Evolutionary conservation across 228 moss, liverwort and hornwort species (phyloP), one percentile per base, ranked within the genome.

Genomic region (Sphagnum magellanicum): DNA sequence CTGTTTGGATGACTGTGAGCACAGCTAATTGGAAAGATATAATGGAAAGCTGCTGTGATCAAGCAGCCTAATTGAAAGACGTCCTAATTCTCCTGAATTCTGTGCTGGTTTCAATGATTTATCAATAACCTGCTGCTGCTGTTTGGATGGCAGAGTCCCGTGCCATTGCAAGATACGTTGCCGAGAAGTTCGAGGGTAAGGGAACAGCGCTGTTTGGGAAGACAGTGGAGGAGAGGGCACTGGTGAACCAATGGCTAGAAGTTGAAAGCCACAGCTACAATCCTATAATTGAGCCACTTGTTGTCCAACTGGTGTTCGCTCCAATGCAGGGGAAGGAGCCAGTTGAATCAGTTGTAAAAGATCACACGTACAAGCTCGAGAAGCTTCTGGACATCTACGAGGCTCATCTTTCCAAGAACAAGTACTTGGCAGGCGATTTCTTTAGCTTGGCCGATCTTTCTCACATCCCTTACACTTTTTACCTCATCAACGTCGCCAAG

Each of bases 321-420:
- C 16, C 5, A 12, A 46, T 48, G 66, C 5, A 68, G 4, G 0
- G 0, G 50, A 4, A 0, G 5, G 49, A 64, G 15, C 9, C 49
- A 50, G 15, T 79, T 53, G 76, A 81, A 4, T 4, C 17, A 0
- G 52, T 79, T n/a, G 79, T 79, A 48, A 12, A 13, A 4, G 74
- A 69, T 52, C 71, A 79, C 63, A 53, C 63, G 59, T 67, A 66
- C 4, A 74, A 79, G 79, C 50, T 81, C 5, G 77, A 58, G 72
- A 72, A 81, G 61, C 13, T 71, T 13, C 63, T 85, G 67, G 81
- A 81, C n/a, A 64, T 85, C 4, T 82, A 81, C 47, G 79, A 85
- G 16, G 76, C 74, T 5, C 81, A 53, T 4, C 14, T 85, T 10
- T 3, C 69, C 3, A 74, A 51, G 14, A 82, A 53, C 73, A 82